Conservation (phyloP, 1,139 yeast species). For the Suhomyces ambrosiae region DNA sequence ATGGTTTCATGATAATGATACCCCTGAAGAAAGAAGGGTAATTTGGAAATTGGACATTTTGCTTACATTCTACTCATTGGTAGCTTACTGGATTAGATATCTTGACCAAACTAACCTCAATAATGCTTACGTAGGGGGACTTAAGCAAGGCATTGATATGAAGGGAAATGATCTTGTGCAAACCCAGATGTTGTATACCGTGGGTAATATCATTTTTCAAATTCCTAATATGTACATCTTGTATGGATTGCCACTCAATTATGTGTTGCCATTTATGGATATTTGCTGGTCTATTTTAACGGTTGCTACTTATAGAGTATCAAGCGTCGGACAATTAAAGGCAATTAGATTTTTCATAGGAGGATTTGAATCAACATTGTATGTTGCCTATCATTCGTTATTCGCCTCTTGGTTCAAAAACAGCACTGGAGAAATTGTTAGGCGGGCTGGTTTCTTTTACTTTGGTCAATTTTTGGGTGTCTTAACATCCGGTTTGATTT, state of each 20-base stretch:
- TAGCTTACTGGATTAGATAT: conserved; percentile 70
- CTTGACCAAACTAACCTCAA: conserved; percentile 61
- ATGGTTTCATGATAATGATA: conserved; percentile 60
- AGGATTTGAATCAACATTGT: conserved; percentile 59
- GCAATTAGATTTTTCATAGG: conserved; percentile 63
- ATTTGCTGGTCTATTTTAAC: conserved; percentile 68
- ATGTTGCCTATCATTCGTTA: conserved; percentile 57
- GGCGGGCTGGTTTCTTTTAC: conserved; percentile 61
- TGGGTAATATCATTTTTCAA: conserved; percentile 61
- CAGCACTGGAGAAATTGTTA: conserved; percentile 52
- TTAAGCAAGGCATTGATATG: conserved; percentile 59
- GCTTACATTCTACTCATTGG: conserved; percentile 58
- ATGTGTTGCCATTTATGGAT: conserved; percentile 57
- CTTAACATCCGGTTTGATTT: conserved; percentile 63
- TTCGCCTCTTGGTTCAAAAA: conserved; percentile 60
- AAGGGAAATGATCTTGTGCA: conserved; percentile 64
- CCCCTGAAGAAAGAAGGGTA: conserved; percentile 55
- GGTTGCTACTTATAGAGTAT: conserved; percentile 51
- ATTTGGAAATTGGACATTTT: conserved; percentile 63
- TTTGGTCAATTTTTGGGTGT: conserved; percentile 61
- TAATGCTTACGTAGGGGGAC: conserved; percentile 67
- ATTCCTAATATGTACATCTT: conserved; percentile 41
- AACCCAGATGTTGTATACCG: conserved; percentile 57
- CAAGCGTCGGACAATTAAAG: conserved; percentile 49
- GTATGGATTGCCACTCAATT: conserved; percentile 36